Percentiles rank a stretch among this genome's conserved stretches.
These are phyloP conservation scores for Cladosporium sp. DNA, from an alignment of 2,329 filamentous ascomycete species.

Conservation along the genomic window DNA sequence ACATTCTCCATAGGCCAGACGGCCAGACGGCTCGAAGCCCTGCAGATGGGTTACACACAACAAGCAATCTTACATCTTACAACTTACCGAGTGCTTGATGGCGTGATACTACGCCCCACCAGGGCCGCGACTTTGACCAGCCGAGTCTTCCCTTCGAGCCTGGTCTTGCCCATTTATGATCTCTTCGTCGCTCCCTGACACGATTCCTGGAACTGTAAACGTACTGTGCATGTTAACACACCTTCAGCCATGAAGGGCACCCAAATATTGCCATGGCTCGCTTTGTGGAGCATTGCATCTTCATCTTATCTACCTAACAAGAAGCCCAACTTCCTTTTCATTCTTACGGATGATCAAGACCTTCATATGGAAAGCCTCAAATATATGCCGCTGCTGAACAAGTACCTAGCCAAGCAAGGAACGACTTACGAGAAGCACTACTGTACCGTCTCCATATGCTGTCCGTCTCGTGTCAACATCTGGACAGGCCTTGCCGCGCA, in stretches of 20 bases:
- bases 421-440: conserved; percentile 59
- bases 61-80: no score
- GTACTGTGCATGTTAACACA: no score
- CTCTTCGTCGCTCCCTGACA: neutral
- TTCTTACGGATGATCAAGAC: conserved; percentile 67
- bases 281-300: neutral
- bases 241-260: neutral
- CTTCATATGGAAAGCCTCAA: conserved; percentile 56
- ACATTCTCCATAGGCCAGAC: no score
- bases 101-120: neutral
- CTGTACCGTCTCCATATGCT: conserved; percentile 64
- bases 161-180: neutral
- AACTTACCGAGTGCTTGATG: neutral
- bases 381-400: conserved; percentile 53
- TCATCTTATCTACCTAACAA: conserved; percentile 14
- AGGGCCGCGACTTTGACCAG: neutral
- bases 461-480: conserved; percentile 61
- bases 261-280: neutral
- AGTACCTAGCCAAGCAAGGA: conserved; percentile 18
- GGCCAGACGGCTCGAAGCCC: no score
- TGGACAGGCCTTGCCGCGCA: conserved; percentile 65
- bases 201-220: no score
- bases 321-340: conserved; percentile 60
- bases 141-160: neutral
- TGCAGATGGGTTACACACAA: no score